These are phyloP conservation scores for Lipomyces orientalis DNA, from an alignment of 805 yeast species.

Conservation along the genomic window DNA sequence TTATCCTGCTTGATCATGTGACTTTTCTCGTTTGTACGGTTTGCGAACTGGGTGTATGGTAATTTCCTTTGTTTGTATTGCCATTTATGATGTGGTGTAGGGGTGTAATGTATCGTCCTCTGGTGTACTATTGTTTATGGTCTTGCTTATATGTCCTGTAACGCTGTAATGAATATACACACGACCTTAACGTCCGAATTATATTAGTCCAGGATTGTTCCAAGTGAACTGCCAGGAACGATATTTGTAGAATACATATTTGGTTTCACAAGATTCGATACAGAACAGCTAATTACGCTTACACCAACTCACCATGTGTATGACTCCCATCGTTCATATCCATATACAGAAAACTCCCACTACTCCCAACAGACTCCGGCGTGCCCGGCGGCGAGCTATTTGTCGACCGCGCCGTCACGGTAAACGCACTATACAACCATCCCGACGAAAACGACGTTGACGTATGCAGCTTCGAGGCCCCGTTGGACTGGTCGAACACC, in stretches of 20 bases:
- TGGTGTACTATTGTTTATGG: not conserved
- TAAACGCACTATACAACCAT: not conserved
- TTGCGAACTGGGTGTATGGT: not conserved
- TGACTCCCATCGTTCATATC: not conserved
- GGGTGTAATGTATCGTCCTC: not conserved
- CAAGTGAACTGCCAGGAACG: not conserved
- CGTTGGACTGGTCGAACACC: not conserved
- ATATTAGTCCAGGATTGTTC: not conserved
- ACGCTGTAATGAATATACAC: not conserved
- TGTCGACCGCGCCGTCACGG: not conserved
- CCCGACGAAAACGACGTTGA: not conserved
- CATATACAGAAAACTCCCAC: not conserved
- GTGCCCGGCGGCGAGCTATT: conserved; percentile 1
- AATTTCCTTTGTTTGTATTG: not conserved
- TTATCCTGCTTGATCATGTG: not conserved
- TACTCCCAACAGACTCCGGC: conserved; percentile 2
- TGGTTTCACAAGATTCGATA: too few relatives aligned
- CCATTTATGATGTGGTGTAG: not conserved
- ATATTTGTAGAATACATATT: not conserved
- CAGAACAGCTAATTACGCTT: not conserved
- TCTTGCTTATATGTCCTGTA: not conserved
- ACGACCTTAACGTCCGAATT: not conserved
- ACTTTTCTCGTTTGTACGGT: too few relatives aligned
- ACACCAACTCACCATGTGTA: not conserved
- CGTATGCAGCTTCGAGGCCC: not conserved